A percentile compares a stretch with the other conserved stretches of the same genome.
phyloP scores from a whole-genome alignment of 2,329 filamentous ascomycete genomes.

The Zymoseptoria crescenta region DNA sequence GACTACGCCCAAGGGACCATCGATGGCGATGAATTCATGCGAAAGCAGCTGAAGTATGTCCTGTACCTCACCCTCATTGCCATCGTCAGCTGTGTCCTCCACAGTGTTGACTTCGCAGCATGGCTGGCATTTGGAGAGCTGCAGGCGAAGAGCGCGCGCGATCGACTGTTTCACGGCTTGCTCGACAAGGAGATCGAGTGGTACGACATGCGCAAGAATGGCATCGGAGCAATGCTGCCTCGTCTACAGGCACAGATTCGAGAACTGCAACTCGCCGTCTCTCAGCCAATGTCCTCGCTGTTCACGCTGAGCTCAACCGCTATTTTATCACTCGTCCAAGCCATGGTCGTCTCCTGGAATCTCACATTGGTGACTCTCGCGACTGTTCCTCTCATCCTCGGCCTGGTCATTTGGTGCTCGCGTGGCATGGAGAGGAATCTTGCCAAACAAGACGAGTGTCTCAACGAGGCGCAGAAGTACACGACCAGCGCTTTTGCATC shows the following conservation, averaged over 20 bases:
- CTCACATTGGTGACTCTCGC: constrained; percentile 72
- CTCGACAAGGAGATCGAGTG: constrained; percentile 69
- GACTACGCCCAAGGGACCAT: constrained; percentile 53
- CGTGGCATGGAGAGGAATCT: constrained; percentile 57
- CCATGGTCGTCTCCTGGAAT: constrained; percentile 74
- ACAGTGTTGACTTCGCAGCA: constrained; percentile 56
- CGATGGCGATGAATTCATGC: constrained; percentile 45
- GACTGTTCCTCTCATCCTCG: constrained; percentile 59
- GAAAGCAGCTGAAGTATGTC: constrained; percentile 52
- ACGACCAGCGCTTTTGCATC: constrained; percentile 60
- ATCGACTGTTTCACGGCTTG: constrained; percentile 58
- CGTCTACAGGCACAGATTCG: constrained; percentile 71
- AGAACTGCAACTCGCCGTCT: constrained; percentile 73
- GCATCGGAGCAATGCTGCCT: constrained; percentile 62
- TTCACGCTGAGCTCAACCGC: constrained; percentile 58
- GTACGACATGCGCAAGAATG: constrained; percentile 69
- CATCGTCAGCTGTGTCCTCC: constrained; percentile 56
- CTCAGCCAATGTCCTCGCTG: constrained; percentile 68
- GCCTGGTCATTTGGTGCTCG: constrained; percentile 54
- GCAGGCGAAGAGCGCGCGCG: constrained; percentile 61
- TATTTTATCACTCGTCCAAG: constrained; percentile 59
- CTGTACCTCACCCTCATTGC: constrained; percentile 58
- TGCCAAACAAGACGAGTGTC: constrained; percentile 57
- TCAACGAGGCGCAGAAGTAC: constrained; percentile 64
- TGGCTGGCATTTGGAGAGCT: constrained; percentile 78